A percentile compares a stretch with the other conserved stretches of the same genome.
phyloP scores from a whole-genome alignment of 2,329 filamentous ascomycete species.

The Westerdykella aurantiaca region DNA sequence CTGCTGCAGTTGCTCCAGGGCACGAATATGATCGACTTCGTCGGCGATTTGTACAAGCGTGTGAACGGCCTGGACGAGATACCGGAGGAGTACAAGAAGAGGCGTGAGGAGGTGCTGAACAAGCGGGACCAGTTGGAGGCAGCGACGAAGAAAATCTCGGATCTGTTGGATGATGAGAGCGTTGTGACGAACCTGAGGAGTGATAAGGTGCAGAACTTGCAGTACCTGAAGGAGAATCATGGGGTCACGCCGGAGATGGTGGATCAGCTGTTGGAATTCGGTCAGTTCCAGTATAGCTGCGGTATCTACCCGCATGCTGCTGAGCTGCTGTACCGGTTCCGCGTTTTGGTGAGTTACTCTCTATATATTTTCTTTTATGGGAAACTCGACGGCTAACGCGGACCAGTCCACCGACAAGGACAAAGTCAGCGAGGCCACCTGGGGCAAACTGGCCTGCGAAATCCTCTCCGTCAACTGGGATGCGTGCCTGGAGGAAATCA shows the following conservation, averaged over 20 bases:
- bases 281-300: constrained; percentile 96
- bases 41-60: constrained; percentile 85
- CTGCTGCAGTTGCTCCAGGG: constrained; percentile 93
- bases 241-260: constrained; percentile 94
- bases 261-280: constrained; percentile 89
- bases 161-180: constrained; percentile 78
- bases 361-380: too few relatives aligned
- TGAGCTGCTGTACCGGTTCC: constrained; percentile 95
- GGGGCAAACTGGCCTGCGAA: constrained; percentile 95
- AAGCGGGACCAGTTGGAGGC: constrained; percentile 78
- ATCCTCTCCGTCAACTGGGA: constrained; percentile 97
- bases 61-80: constrained; percentile 72
- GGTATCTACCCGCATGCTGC: constrained; percentile 87
- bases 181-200: constrained; percentile 86
- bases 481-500: constrained; percentile 63
- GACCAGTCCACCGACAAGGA: constrained; percentile 83
- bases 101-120: constrained; percentile 81
- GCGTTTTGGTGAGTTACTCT: constrained; percentile 58
- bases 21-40: constrained; percentile 99
- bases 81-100: constrained; percentile 80
- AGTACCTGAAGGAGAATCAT: constrained; percentile 94
- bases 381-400: constrained; percentile 3
- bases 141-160: constrained; percentile 81
- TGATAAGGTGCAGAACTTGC: constrained; percentile 98
- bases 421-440: constrained; percentile 90